phyloP scores from a whole-genome alignment of 805 yeast genomes.

The Sugiyamaella valdiviana region DNA sequence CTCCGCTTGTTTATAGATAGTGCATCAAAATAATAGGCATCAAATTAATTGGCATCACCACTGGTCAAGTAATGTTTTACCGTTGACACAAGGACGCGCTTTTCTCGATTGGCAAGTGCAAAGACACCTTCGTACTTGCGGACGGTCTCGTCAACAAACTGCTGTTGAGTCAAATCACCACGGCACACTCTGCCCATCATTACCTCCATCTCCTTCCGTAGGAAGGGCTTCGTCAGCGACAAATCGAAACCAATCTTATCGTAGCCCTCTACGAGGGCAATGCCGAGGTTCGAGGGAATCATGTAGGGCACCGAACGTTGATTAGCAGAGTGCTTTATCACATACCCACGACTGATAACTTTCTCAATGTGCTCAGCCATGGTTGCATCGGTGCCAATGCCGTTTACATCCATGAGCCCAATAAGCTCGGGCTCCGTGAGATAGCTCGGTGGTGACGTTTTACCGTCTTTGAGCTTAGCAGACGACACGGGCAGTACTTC shows the following conservation, averaged over 20 bases:
- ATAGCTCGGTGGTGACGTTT: conserved; percentile 72
- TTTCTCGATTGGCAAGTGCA: conserved; percentile 40
- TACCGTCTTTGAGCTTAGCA: conserved; percentile 63
- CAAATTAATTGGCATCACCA: not conserved
- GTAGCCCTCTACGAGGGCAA: conserved; percentile 83
- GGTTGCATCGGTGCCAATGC: conserved; percentile 98
- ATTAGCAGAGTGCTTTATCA: conserved; percentile 18
- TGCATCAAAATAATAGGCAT: too few relatives aligned
- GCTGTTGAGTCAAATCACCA: conserved; percentile 49
- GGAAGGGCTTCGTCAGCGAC: conserved; percentile 81
- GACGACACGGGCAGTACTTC: conserved; percentile 51
- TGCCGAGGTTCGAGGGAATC: conserved; percentile 77
- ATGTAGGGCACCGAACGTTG: conserved; percentile 29
- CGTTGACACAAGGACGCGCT: conserved; percentile 34
- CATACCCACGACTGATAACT: conserved; percentile 59
- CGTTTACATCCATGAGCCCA: conserved; percentile 91
- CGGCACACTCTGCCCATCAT: conserved; percentile 60
- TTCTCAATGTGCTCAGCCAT: conserved; percentile 96
- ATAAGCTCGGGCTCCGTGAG: conserved; percentile 91
- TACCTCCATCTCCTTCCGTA: conserved; percentile 69
- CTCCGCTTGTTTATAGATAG: conserved; percentile 28
- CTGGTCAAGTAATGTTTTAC: conserved; percentile 22
- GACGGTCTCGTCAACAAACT: conserved; percentile 51
- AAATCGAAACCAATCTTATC: conserved; percentile 68
- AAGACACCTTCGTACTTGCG: conserved; percentile 58